Conservation (phyloP, 805 yeast species). For the Geotrichum ghanense region DNA sequence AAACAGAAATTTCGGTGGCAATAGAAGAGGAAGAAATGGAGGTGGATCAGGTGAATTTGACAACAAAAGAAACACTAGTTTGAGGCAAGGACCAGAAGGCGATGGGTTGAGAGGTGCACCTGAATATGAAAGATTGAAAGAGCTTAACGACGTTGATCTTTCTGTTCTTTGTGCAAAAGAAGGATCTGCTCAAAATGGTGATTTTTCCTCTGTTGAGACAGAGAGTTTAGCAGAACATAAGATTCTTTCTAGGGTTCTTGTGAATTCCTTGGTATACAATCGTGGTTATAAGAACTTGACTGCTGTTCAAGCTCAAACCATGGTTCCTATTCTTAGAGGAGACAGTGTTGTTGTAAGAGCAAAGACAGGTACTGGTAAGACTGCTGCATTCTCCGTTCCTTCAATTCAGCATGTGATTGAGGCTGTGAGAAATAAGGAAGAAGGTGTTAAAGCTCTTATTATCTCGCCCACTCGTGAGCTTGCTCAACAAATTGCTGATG, state of each 20-base stretch:
- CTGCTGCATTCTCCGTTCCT: slow-evolving; percentile 81
- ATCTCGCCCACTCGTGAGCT: slow-evolving; percentile 88
- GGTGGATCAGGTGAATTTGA: slow-evolving; percentile 4
- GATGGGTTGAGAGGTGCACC: slow-evolving; percentile 23
- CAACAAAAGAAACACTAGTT: slow-evolving; percentile 6
- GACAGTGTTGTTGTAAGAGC: slow-evolving; percentile 76
- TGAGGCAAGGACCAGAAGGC: slow-evolving; percentile 14
- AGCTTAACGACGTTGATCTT: slow-evolving; percentile 15
- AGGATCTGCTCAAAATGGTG: slow-evolving; percentile 6
- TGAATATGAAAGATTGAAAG: slow-evolving; percentile 19
- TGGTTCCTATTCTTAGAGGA: slow-evolving; percentile 60
- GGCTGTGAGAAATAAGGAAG: slow-evolving; percentile 24
- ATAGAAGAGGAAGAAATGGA: slow-evolving; percentile 2
- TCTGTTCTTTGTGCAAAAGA: slow-evolving; percentile 16
- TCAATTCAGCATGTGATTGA: slow-evolving; percentile 45
- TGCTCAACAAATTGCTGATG: slow-evolving; percentile 69
- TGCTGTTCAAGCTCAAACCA: slow-evolving; percentile 28
- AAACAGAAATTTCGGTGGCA: background rate
- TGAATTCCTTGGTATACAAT: slow-evolving; percentile 23
- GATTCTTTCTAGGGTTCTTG: slow-evolving; percentile 21
- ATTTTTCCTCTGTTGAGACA: slow-evolving; percentile 21
- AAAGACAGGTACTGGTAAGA: slow-evolving; percentile 92
- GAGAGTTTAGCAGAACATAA: slow-evolving; percentile 16
- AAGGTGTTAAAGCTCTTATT: slow-evolving; percentile 48
- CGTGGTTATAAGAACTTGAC: slow-evolving; percentile 23